phyloP scores from a whole-genome alignment of 306 rosid species.

The Corylus heterophylla region DNA sequence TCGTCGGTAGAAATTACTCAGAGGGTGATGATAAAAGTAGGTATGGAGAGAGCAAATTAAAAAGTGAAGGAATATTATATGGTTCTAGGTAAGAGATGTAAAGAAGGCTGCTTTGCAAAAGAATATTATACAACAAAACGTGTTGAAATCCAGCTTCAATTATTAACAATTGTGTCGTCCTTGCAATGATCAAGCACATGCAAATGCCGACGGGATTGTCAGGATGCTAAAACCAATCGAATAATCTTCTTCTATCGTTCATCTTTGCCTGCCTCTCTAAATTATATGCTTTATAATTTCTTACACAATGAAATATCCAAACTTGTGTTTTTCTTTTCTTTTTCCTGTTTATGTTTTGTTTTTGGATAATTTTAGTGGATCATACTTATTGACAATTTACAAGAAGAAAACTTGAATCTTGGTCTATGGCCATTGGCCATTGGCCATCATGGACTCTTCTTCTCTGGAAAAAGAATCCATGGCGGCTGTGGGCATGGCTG shows the following conservation, averaged over 20 bases:
- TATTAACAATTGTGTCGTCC: background rate
- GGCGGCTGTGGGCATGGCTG: no score
- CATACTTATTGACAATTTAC: no score
- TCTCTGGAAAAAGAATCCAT: no score
- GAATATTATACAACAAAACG: background rate
- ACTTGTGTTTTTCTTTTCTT: background rate
- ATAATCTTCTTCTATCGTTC: background rate
- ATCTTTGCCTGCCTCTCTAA: background rate
- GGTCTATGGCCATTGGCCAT: no score
- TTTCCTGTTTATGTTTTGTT: no score
- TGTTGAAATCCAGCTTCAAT: background rate
- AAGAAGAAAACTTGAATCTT: no score
- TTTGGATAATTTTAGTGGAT: no score
- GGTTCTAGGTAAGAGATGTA: background rate
- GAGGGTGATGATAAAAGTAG: background rate
- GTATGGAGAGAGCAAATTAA: background rate
- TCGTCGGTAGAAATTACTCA: background rate
- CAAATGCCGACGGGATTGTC: background rate
- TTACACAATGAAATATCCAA: background rate
- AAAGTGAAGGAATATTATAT: background rate
- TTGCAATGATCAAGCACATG: constrained; percentile 3
- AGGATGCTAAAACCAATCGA: background rate
- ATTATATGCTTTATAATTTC: background rate
- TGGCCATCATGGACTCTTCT: no score
- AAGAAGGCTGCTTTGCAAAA: background rate